Percentiles rank a stretch among this genome's conserved stretches.
phyloP scores from a whole-genome alignment of 495 filamentous ascomycete genomes.

The Aspergillus wentii region DNA sequence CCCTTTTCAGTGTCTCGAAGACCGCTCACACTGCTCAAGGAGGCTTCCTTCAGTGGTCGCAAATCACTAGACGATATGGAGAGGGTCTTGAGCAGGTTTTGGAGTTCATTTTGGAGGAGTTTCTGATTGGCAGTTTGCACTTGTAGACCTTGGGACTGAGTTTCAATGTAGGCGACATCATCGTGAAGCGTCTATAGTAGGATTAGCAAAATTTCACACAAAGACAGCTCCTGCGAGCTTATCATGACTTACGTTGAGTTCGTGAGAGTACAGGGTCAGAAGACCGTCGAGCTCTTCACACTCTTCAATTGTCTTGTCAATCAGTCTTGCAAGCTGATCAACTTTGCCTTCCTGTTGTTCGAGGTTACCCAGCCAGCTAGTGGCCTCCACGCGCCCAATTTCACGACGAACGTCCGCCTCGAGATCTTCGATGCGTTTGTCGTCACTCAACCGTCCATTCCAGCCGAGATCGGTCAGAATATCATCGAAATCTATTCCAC shows the following conservation, averaged over 20 bases:
- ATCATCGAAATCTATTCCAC: slow-evolving; percentile 68
- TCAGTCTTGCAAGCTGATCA: slow-evolving; percentile 71
- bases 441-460: slow-evolving; percentile 68
- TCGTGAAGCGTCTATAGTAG: slow-evolving; percentile 76
- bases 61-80: slow-evolving; percentile 76
- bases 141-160: slow-evolving; percentile 92
- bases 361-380: slow-evolving; percentile 83
- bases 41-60: slow-evolving; percentile 64
- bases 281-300: slow-evolving; percentile 94
- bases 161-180: slow-evolving; percentile 94
- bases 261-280: slow-evolving; percentile 88
- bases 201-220: slow-evolving; percentile 26
- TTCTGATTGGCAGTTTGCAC: slow-evolving; percentile 98
- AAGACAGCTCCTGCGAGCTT: too few relatives aligned
- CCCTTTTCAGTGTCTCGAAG: slow-evolving; percentile 71
- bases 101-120: slow-evolving; percentile 81
- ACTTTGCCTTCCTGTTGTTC: slow-evolving; percentile 88
- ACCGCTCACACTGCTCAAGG: slow-evolving; percentile 64
- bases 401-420: slow-evolving; percentile 81
- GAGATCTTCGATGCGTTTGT: slow-evolving; percentile 74
- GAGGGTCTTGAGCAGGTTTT: slow-evolving; percentile 75
- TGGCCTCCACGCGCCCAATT: slow-evolving; percentile 83
- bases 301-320: slow-evolving; percentile 85
- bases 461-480: slow-evolving; percentile 86
- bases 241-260: slow-evolving; percentile 76